Evolutionary conservation across 2,329 filamentous ascomycete genomes (phyloP), one percentile per base, ranked within the genome.

Genomic region (Cercospora brassicicola): DNA sequence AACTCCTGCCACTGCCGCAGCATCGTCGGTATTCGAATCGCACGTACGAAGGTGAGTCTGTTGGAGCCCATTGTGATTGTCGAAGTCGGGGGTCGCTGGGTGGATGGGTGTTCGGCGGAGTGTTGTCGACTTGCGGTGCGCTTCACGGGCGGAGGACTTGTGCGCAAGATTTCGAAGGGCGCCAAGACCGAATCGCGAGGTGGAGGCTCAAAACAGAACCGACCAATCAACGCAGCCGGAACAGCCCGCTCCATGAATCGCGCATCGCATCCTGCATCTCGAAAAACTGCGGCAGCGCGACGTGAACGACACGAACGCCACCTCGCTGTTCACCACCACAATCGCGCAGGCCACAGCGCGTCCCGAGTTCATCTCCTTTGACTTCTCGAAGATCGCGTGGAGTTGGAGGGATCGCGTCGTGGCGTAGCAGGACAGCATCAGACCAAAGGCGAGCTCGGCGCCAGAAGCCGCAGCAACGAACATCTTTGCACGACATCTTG

Each of bases 1-100:
- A 11, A 15, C 23, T 70, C 51, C 72, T 71, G 68, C 63, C 64
- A 62, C 31, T 65, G 23, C 53, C 65, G 64, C 28, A 31, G 53
- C 56, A 36, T 36, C 45, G 39, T 64, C 51, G 59, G 45, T 66
- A 30, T 20, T 64, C 62, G 62, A 39, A 39, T 68, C 75, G 80
- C 51, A 72, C 84, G 76, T 83, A 86, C 85, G 81, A 86, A 87
- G 77, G 84, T 86, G 76, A 87, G 80, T 81, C 85, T 83, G 75
- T 81, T 82, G 78, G 79, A 82, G 74, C 82, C 79, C 85, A 87
- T 87, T 78, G 77, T 83, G 80, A 66, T 74, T 67, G 71, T 72
- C 66, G 71, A 57, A 66, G 64, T 65, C 59, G 53, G 48, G 48
- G 53, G 64, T 68, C 65, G 66, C 57, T 64, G 48, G 62, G 62